These are phyloP conservation scores for Collybia sordida DNA, from an alignment of 768 basidiomycete species.

Conservation along the genomic window DNA sequence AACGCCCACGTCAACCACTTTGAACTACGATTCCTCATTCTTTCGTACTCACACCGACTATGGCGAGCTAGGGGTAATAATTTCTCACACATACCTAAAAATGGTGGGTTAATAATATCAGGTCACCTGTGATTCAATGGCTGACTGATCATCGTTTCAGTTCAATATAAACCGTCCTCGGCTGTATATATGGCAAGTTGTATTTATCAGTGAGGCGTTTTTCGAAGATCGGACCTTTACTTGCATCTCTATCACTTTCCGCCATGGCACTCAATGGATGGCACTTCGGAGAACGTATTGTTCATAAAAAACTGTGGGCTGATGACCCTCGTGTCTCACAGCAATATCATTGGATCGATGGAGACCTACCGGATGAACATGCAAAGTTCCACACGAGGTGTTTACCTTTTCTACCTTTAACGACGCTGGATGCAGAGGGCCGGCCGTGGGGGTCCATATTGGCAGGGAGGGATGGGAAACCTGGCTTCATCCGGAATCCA, in stretches of 20 bases:
- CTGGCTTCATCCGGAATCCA: slow-evolving; percentile 43
- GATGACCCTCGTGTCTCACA: slow-evolving; percentile 29
- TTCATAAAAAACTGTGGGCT: slow-evolving; percentile 48
- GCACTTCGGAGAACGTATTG: slow-evolving; percentile 52
- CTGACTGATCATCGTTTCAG: no score
- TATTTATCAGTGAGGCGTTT: no score
- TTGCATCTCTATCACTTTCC: not conserved
- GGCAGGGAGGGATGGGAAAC: slow-evolving; percentile 39
- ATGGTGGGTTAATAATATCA: no score
- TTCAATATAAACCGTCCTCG: no score
- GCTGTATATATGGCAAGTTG: no score
- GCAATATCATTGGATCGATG: slow-evolving; percentile 38
- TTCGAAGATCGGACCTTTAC: no score
- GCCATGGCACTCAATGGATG: slow-evolving; percentile 37
- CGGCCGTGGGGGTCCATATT: slow-evolving; percentile 64
- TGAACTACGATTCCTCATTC: no score
- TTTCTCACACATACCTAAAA: no score
- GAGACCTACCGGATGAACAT: slow-evolving; percentile 51
- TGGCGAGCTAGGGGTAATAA: no score
- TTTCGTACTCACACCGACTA: no score
- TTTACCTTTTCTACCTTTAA: slow-evolving; percentile 55
- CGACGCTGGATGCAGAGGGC: slow-evolving; percentile 47
- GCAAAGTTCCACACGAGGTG: slow-evolving; percentile 45
- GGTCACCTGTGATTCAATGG: no score
- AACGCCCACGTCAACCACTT: no score